These are phyloP conservation scores for Colletotrichum sidae DNA, from an alignment of 2,329 filamentous ascomycete species.

Conservation along the genomic window DNA sequence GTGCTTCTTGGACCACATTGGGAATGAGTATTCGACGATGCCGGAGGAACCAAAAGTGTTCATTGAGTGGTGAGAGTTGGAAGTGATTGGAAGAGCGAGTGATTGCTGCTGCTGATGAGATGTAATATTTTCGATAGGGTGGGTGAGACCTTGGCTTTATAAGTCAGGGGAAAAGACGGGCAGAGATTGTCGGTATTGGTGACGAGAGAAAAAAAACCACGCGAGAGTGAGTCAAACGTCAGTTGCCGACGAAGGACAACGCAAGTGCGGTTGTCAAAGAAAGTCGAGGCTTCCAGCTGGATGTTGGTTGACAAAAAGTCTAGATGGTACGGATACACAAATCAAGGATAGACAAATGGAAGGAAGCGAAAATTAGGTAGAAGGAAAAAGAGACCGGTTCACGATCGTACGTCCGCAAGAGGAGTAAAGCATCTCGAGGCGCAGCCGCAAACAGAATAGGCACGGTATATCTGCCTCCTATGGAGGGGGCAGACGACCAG, in stretches of 20 bases:
- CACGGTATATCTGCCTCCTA: constrained; percentile 6
- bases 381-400: constrained; percentile 1
- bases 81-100: constrained; percentile 1
- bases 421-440: neutral
- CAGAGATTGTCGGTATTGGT: neutral
- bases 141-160: constrained; percentile 25
- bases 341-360: neutral
- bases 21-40: constrained; percentile 17
- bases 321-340: neutral
- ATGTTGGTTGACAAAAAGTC: neutral
- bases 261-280: constrained; percentile 18
- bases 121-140: neutral
- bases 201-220: constrained; percentile 11
- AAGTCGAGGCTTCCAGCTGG: neutral
- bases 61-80: constrained; percentile 6
- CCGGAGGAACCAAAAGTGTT: constrained; percentile 12
- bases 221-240: constrained; percentile 10
- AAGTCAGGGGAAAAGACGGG: constrained; percentile 16
- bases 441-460: constrained; percentile 12
- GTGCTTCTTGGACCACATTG: constrained; percentile 35
- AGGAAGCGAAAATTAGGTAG: constrained; percentile 4
- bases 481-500: neutral
- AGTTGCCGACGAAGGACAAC: constrained; percentile 6
- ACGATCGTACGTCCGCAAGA: constrained; percentile 29
- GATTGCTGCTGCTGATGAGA: constrained; percentile 16